Conservation (phyloP, 2,329 filamentous ascomycete genomes). For the Cercospora sesami region DNA sequence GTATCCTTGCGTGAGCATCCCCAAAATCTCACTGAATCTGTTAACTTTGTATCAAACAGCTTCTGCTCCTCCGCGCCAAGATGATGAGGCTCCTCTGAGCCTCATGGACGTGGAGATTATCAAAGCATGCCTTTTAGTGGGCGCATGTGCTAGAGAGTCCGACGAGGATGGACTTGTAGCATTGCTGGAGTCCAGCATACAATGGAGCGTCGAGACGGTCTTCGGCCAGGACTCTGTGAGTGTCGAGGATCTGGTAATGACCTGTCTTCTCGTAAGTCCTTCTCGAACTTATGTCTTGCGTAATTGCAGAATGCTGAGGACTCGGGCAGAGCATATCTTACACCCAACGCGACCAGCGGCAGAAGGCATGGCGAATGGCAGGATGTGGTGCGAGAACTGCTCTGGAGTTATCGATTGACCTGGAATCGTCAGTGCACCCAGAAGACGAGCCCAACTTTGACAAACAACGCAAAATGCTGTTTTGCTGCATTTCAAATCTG, state of each 20-base stretch:
- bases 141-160: not conserved
- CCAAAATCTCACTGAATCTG: not conserved
- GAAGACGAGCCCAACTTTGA: not conserved
- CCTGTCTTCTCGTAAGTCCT: not conserved
- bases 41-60: not conserved
- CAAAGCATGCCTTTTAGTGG: not conserved
- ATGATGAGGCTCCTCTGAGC: not conserved
- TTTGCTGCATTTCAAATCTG: not conserved
- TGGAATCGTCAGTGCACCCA: not conserved
- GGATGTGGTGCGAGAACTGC: not conserved
- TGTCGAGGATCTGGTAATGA: not conserved
- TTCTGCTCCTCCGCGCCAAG: not conserved
- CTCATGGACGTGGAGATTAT: not conserved
- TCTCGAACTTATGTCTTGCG: not conserved
- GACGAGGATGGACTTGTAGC: not conserved
- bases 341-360: not conserved
- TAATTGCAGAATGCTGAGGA: not conserved
- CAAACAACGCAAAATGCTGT: not conserved
- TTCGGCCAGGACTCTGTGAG: not conserved
- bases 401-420: not conserved
- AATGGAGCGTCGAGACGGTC: not conserved
- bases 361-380: not conserved
- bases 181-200: not conserved
- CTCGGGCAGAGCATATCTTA: not conserved
- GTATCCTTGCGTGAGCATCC: not conserved